These are phyloP conservation scores for Ophiosphaerella herpotricha DNA, from an alignment of 2,329 filamentous ascomycete species.

Conservation along the genomic window DNA sequence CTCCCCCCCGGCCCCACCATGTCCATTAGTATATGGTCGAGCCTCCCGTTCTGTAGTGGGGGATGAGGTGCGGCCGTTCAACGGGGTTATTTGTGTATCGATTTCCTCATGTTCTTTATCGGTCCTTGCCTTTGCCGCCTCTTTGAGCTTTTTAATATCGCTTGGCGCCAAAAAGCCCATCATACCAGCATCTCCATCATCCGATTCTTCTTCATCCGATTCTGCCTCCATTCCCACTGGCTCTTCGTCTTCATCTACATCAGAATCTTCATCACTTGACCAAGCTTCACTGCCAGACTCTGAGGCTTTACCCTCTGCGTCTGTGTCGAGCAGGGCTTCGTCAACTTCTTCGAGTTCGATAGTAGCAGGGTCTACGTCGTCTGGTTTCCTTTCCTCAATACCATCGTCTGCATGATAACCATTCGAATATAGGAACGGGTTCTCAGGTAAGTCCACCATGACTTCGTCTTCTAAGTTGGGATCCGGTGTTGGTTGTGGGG, in stretches of 20 bases:
- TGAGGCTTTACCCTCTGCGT: conserved; percentile 33
- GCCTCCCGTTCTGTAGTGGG: conserved; percentile 52
- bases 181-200: conserved; percentile 33
- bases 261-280: conserved; percentile 45
- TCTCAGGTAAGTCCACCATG: conserved; percentile 10
- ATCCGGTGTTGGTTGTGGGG: conserved; percentile 37
- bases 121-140: conserved; percentile 32
- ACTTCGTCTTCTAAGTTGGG: conserved; percentile 34
- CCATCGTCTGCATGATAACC: conserved; percentile 26
- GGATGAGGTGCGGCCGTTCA: conserved; percentile 40
- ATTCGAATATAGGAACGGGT: conserved; percentile 21
- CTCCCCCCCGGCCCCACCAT: conserved; percentile 5
- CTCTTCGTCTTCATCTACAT: conserved; percentile 23
- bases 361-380: conserved; percentile 41
- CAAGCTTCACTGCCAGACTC: conserved; percentile 44
- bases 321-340: conserved; percentile 45
- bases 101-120: conserved; percentile 45
- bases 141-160: conserved; percentile 43
- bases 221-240: conserved; percentile 21
- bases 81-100: conserved; percentile 25
- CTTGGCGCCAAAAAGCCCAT: conserved; percentile 42
- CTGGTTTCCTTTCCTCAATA: conserved; percentile 14
- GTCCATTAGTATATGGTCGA: conserved; percentile 34
- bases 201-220: conserved; percentile 42
- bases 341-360: conserved; percentile 49